These are phyloP conservation scores for Fremontodendron californicum DNA, from an alignment of 345 rosid genomes.

Conservation along the genomic window DNA sequence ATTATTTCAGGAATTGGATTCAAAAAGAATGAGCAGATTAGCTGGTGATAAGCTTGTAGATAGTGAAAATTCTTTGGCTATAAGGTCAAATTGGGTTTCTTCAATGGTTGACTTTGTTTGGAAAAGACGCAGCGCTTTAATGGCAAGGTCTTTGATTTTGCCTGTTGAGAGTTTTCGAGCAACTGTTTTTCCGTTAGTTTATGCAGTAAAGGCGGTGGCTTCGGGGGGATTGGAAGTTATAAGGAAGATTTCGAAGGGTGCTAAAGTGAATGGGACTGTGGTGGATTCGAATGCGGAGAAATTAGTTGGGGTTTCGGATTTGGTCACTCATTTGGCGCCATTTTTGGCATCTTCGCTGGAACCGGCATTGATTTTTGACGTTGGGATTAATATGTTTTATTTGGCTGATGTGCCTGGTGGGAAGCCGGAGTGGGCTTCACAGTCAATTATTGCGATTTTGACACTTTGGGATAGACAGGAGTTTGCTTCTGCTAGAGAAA, in stretches of 20 bases:
- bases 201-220: slow-evolving; percentile 84
- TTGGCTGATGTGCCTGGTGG: slow-evolving; percentile 98
- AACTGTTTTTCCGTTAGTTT: slow-evolving; percentile 82
- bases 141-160: slow-evolving; percentile 79
- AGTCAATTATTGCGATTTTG: slow-evolving; percentile 84
- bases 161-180: slow-evolving; percentile 87
- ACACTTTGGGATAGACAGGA: slow-evolving; percentile 99
- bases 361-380: slow-evolving; percentile 91
- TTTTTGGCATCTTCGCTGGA: slow-evolving; percentile 91
- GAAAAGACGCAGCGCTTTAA: slow-evolving; percentile 66
- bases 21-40: slow-evolving; percentile 84
- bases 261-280: slow-evolving; percentile 34
- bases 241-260: slow-evolving; percentile 63
- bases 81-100: slow-evolving; percentile 90
- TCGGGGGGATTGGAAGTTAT: slow-evolving; percentile 79
- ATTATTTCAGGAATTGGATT: slow-evolving; percentile 84
- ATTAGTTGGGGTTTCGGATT: slow-evolving; percentile 78
- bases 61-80: slow-evolving; percentile 85
- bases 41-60: slow-evolving; percentile 98
- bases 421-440: slow-evolving; percentile 98
- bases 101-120: slow-evolving; percentile 83
- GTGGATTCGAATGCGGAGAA: slow-evolving; percentile 82
- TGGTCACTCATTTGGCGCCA: slow-evolving; percentile 84
- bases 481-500: slow-evolving; percentile 96
- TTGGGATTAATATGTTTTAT: slow-evolving; percentile 89